These are phyloP conservation scores for Lyophyllum semitale DNA, from an alignment of 768 basidiomycete genomes.

Conservation along the genomic window DNA sequence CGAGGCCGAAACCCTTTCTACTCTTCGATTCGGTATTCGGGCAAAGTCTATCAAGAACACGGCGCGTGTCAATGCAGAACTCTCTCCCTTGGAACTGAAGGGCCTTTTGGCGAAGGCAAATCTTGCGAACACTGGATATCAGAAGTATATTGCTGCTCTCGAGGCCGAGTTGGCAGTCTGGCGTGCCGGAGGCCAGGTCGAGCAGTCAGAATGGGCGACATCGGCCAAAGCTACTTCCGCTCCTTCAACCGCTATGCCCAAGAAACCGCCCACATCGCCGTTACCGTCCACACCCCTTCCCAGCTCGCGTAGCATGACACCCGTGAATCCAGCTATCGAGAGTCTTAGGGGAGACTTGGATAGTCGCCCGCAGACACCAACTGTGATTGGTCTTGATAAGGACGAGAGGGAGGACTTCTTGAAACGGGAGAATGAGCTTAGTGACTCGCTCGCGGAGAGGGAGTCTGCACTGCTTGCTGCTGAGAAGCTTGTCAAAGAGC, in stretches of 20 bases:
- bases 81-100: conserved; percentile 96
- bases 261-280: conserved; percentile 66
- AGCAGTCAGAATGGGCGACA: conserved; percentile 79
- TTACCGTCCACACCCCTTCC: conserved; percentile 58
- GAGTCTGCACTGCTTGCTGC: conserved; percentile 79
- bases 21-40: conserved; percentile 98
- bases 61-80: conserved; percentile 96
- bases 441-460: conserved; percentile 89
- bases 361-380: conserved; percentile 91
- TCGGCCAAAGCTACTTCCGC: conserved; percentile 58
- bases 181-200: conserved; percentile 85
- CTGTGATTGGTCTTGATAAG: conserved; percentile 84
- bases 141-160: conserved; percentile 85
- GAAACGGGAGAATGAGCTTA: conserved; percentile 94
- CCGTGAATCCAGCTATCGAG: conserved; percentile 74
- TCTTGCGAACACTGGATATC: conserved; percentile 77
- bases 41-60: conserved; percentile 99
- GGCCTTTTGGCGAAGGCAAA: conserved; percentile 88
- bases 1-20: conserved; percentile 93
- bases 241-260: conserved; percentile 53
- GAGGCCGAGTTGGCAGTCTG: conserved; percentile 91
- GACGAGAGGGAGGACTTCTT: conserved; percentile 98
- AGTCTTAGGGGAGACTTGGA: conserved; percentile 71
- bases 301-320: conserved; percentile 62
- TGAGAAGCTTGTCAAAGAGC: conserved; percentile 84